Evolutionary conservation across 2,329 filamentous ascomycete species (phyloP).

Genomic region (Emydomyces testavorans): DNA sequence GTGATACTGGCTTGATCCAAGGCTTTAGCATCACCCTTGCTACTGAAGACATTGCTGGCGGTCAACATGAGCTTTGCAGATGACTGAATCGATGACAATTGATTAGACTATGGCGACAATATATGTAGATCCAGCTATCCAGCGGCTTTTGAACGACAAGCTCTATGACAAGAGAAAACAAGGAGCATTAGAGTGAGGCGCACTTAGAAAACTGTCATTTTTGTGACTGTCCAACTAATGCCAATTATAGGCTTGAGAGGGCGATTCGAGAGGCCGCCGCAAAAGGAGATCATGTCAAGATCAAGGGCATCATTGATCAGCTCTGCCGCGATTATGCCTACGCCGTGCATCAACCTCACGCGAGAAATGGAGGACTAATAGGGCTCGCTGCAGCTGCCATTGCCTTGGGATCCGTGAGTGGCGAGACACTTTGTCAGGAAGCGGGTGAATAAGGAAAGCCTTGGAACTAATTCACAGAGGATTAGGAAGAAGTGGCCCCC

Average conservation of each 20-base stretch:
- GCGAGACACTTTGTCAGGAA: background rate
- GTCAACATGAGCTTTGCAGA: background rate
- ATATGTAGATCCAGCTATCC: conserved; percentile 74
- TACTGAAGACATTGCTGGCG: conserved; percentile 1
- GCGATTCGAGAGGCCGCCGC: conserved; percentile 75
- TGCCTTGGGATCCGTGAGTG: conserved; percentile 74
- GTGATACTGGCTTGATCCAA: background rate
- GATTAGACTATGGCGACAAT: conserved; percentile 13
- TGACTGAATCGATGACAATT: background rate
- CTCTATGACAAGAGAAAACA: conserved; percentile 97
- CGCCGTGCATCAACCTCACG: conserved; percentile 91
- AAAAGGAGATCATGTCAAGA: conserved; percentile 63
- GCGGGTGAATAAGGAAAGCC: background rate
- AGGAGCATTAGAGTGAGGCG: conserved; percentile 79
- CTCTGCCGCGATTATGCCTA: conserved; percentile 97
- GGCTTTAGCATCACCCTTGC: background rate
- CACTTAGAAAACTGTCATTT: background rate
- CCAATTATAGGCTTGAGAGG: conserved; percentile 60
- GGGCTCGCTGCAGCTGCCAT: conserved; percentile 92
- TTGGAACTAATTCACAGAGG: conserved; percentile 4
- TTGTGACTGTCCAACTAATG: conserved; percentile 1
- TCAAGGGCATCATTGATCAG: conserved; percentile 83
- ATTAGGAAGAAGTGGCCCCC: conserved; percentile 66
- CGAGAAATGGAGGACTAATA: conserved; percentile 89
- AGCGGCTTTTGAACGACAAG: conserved; percentile 90